phyloP scores from a whole-genome alignment of 176 grass and related monocot species.

The Themeda triandra region DNA sequence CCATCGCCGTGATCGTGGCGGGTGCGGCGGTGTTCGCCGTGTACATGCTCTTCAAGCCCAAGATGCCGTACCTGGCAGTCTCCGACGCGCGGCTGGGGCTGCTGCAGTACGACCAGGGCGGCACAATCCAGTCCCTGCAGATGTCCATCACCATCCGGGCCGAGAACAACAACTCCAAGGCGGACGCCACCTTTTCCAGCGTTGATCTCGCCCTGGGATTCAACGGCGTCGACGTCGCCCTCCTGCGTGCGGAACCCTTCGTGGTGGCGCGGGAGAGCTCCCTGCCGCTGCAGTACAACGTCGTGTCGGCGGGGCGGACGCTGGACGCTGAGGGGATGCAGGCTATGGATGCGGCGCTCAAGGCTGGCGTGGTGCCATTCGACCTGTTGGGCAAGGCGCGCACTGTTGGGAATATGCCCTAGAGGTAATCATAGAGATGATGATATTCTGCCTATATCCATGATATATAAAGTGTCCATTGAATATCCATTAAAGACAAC shows the following conservation, averaged over 20 bases:
- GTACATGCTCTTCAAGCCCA: conserved; percentile 46
- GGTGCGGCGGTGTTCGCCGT: conserved; percentile 43
- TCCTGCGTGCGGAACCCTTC: conserved; percentile 35
- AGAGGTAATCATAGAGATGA: too few species aligned
- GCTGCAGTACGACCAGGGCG: conserved; percentile 28
- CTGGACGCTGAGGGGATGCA: conserved; percentile 34
- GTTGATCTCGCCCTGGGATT: conserved; percentile 34
- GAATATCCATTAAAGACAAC: too few species aligned
- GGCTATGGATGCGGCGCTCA: conserved; percentile 40
- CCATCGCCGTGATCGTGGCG: conserved; percentile 34
- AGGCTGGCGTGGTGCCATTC: conserved; percentile 43
- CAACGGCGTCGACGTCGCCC: conserved; percentile 37
- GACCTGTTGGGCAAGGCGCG: conserved; percentile 44
- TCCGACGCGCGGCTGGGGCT: conserved; percentile 35
- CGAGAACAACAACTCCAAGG: conserved; percentile 52
- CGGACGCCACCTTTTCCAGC: conserved; percentile 41
- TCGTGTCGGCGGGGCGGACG: conserved; percentile 5
- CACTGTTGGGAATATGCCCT: too few species aligned
- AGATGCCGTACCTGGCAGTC: conserved; percentile 52
- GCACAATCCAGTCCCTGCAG: conserved; percentile 35
- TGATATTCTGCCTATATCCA: too few species aligned
- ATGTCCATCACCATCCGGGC: conserved; percentile 38
- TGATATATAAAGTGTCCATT: too few species aligned
- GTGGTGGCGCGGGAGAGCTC: conserved; percentile 48
- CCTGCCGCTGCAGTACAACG: conserved; percentile 34